phyloP scores from a whole-genome alignment of 2,329 filamentous ascomycete species.

The Pseudogymnoascus sp. region DNA sequence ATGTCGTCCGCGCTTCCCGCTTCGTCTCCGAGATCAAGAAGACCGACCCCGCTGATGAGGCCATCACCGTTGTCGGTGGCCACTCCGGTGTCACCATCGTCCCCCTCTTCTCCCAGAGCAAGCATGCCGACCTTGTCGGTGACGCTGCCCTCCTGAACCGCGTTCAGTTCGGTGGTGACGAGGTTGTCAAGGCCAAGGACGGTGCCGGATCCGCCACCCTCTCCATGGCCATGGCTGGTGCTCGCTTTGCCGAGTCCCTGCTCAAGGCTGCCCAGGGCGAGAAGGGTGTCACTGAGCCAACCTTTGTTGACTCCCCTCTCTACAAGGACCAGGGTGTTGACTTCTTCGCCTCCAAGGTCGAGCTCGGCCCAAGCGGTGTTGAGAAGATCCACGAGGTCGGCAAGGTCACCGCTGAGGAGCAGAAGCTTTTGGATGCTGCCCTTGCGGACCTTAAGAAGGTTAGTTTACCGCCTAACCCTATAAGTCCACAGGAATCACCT shows the following conservation, averaged over 20 bases:
- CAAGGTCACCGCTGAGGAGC: slow-evolving; percentile 74
- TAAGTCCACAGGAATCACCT: background rate
- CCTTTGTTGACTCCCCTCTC: slow-evolving; percentile 92
- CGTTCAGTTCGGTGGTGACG: slow-evolving; percentile 97
- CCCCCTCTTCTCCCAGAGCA: slow-evolving; percentile 90
- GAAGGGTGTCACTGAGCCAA: slow-evolving; percentile 92
- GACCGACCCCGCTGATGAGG: slow-evolving; percentile 85
- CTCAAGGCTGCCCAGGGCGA: slow-evolving; percentile 88
- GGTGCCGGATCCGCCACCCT: slow-evolving; percentile 94
- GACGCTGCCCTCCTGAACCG: slow-evolving; percentile 69
- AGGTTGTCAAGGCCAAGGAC: slow-evolving; percentile 98
- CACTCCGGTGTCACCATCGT: slow-evolving; percentile 99
- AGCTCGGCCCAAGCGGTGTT: slow-evolving; percentile 93
- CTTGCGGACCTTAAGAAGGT: slow-evolving; percentile 71
- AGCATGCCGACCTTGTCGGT: slow-evolving; percentile 73
- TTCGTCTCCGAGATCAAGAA: slow-evolving; percentile 94
- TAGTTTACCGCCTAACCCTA: slow-evolving; percentile 3
- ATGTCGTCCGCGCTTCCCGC: slow-evolving; percentile 93
- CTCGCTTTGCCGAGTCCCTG: slow-evolving; percentile 75
- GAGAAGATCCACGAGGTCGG: slow-evolving; percentile 88
- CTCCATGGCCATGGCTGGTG: slow-evolving; percentile 96
- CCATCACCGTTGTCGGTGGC: slow-evolving; percentile 91
- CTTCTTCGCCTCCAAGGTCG: slow-evolving; percentile 93
- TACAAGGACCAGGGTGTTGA: slow-evolving; percentile 98
- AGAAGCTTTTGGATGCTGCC: slow-evolving; percentile 81